Evolutionary conservation across 2,329 filamentous ascomycete species (phyloP).

Genomic region (Curvularia sp.): DNA sequence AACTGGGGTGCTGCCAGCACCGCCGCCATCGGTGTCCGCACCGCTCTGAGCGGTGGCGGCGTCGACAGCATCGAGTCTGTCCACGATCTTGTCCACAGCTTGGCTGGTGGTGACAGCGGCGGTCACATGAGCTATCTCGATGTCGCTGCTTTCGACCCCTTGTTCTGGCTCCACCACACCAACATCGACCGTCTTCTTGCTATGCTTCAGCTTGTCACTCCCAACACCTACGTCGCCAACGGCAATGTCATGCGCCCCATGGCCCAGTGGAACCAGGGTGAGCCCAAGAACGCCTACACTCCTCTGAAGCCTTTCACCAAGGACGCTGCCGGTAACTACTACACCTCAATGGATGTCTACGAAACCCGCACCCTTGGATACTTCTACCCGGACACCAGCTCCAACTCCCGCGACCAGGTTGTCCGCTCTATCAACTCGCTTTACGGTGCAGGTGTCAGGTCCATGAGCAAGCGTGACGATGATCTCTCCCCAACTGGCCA

Average conservation of each 20-base stretch:
- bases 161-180: slow-evolving; percentile 56
- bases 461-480: slow-evolving; percentile 32
- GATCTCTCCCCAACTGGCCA: slow-evolving; percentile 24
- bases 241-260: slow-evolving; percentile 40
- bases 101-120: slow-evolving; percentile 54
- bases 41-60: slow-evolving; percentile 36
- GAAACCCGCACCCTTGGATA: slow-evolving; percentile 53
- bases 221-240: slow-evolving; percentile 69
- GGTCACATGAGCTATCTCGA: slow-evolving; percentile 76
- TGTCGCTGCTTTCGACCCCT: slow-evolving; percentile 80
- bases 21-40: slow-evolving; percentile 41
- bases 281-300: slow-evolving; percentile 61
- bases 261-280: slow-evolving; percentile 52
- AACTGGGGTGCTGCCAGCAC: slow-evolving; percentile 42
- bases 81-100: slow-evolving; percentile 47
- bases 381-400: slow-evolving; percentile 47
- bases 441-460: slow-evolving; percentile 52
- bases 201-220: slow-evolving; percentile 78
- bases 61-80: slow-evolving; percentile 48
- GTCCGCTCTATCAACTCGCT: slow-evolving; percentile 38
- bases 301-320: slow-evolving; percentile 49
- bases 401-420: slow-evolving; percentile 32
- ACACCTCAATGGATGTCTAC: slow-evolving; percentile 40
- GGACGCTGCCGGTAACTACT: slow-evolving; percentile 56
- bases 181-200: slow-evolving; percentile 63